Evolutionary conservation across 768 basidiomycete genomes (phyloP).

Genomic region (Russula dissimulans): DNA sequence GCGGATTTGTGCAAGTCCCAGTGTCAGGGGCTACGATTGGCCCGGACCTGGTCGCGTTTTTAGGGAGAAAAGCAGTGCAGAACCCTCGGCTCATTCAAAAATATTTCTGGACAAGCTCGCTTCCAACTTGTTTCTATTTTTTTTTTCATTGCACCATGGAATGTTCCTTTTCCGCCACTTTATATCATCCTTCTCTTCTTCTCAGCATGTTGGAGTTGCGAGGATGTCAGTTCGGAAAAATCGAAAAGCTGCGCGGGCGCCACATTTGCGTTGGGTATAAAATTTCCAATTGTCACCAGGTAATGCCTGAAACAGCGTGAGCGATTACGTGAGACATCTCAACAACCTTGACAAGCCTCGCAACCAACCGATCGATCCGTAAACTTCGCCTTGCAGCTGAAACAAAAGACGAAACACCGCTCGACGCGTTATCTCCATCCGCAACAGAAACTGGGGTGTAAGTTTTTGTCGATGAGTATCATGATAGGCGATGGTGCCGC

Average conservation of each 20-base stretch:
- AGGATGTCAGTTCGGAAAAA: not conserved
- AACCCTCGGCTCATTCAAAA: slow-evolving; percentile 3
- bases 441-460: not conserved
- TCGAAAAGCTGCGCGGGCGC: slow-evolving; percentile 3
- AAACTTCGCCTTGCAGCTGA: not conserved
- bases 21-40: not conserved
- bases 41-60: not conserved
- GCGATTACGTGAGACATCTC: slow-evolving; percentile 3
- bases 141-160: not conserved
- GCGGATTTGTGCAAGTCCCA: not conserved
- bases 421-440: slow-evolving; percentile 5
- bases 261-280: slow-evolving; percentile 6
- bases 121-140: not conserved
- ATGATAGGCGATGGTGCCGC: too few relatives aligned
- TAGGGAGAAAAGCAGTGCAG: slow-evolving; percentile 13
- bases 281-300: not conserved
- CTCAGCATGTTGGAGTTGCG: not conserved
- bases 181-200: slow-evolving; percentile 2
- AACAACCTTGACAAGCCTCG: not conserved
- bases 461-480: too few relatives aligned
- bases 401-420: slow-evolving; percentile 1
- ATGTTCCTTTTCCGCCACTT: not conserved
- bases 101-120: not conserved
- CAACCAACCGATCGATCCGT: not conserved
- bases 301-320: not conserved